Base-by-base conservation (phyloP, 1,284 basidiomycete genomes). In the Kwoniella shivajii region DNA sequence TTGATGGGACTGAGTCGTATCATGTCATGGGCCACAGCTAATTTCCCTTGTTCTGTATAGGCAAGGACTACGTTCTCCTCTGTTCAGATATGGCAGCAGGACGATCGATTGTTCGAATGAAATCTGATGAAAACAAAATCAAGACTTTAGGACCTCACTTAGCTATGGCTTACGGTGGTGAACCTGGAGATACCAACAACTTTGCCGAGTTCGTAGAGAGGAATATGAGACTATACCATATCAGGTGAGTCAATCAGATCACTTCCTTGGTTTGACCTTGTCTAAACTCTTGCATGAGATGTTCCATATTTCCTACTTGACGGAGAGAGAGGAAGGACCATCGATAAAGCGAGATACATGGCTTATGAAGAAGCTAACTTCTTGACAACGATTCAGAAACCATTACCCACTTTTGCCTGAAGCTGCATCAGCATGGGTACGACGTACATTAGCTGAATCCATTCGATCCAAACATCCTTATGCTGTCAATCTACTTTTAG, bases 141-240 rank as follows among this genome's bases (percentile, higher is more conserved):
- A 94, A 93, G 80, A 83, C 85, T 31, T 83, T 99, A 34, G 88
- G 90, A 64, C 87, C 93, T 37, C 91, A 97, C 76, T 82, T 99
- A 18, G 85, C 96, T 71, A 96, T 99, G 92, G 87, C 93, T 0
- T 94, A 88, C 79, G 90, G 90, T 66, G 94, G 94, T 63, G 92
- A 97, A 78, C 89, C 92, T 77, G 95, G 95, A 60, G 96, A 99
- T 75, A 99, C 96, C 24, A 82, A 96, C 27, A 92, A 98, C 74
- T 98, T 99, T 73, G 90, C 95, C 5, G 95, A 99, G 79, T 99
- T 85, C 71, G 84, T 98, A 64, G 93, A 98, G 77, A 86, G 94
- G 63, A 99, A 98, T 80, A 85, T 98, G 68, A 87, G 93, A 48
- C 82, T 99, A 50, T 95, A 96, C 80, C 91, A 96, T 70, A 99